Percentiles rank a stretch among this genome's conserved stretches.
phyloP scores from a whole-genome alignment of 805 yeast genomes.

The Wickerhamomyces subpelliculosus region DNA sequence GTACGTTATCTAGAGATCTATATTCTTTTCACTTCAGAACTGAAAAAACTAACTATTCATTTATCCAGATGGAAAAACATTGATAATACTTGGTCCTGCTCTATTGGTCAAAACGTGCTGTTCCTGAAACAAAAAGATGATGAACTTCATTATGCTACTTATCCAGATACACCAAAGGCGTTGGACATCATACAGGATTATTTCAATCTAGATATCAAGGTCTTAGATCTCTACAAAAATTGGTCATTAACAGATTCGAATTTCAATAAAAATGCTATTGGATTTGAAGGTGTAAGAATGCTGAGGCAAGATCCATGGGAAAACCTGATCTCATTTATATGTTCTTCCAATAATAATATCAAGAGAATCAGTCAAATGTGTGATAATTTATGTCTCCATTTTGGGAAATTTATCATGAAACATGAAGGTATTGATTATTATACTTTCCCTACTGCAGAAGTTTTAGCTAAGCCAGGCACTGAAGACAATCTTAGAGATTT shows the following conservation, averaged over 20 bases:
- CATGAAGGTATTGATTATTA: constrained; percentile 52
- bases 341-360: constrained; percentile 94
- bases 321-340: constrained; percentile 79
- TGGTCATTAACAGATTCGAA: constrained; percentile 57
- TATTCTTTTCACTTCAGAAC: too few species aligned
- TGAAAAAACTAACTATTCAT: constrained; percentile 1
- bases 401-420: constrained; percentile 54
- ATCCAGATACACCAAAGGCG: constrained; percentile 29
- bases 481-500: constrained; percentile 37
- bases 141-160: constrained; percentile 44
- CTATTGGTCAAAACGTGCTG: constrained; percentile 52
- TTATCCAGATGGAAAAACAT: constrained; percentile 54
- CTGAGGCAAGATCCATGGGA: constrained; percentile 97
- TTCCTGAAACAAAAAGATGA: constrained; percentile 54
- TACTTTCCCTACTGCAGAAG: constrained; percentile 67
- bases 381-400: constrained; percentile 61
- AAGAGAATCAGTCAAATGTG: constrained; percentile 93
- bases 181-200: constrained; percentile 52
- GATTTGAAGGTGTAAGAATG: constrained; percentile 69
- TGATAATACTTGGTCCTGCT: constrained; percentile 59
- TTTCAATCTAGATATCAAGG: constrained; percentile 55
- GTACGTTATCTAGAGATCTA: constrained; percentile 8
- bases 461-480: constrained; percentile 32
- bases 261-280: constrained; percentile 31
- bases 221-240: constrained; percentile 44